These are phyloP conservation scores for Scenedesmus sp. DNA, from an alignment of 163 green algal species.

Conservation along the genomic window DNA sequence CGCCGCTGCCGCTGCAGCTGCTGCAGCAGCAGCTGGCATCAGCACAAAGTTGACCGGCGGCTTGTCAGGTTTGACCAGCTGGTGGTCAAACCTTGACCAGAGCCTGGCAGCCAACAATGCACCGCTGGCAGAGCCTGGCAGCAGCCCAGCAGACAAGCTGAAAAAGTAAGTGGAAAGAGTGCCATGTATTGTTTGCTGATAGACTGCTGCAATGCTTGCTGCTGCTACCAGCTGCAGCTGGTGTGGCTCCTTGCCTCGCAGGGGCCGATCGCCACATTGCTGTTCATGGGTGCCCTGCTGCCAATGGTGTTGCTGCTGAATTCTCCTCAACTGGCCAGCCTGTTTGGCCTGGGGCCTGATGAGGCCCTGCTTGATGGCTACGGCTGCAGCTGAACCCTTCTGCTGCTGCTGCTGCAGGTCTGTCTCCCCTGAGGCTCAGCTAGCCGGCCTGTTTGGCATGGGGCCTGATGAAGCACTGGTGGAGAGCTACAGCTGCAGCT, in stretches of 20 bases:
- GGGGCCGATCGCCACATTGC: too few species aligned
- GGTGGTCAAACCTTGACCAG: constrained; percentile 39
- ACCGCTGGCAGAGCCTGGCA: background rate
- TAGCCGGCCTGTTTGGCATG: background rate
- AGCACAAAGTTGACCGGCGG: constrained; percentile 31
- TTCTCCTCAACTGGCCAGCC: too few species aligned
- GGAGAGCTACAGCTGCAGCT: constrained; percentile 62
- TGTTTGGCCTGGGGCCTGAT: too few species aligned
- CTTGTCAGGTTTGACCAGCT: constrained; percentile 32
- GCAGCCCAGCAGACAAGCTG: constrained; percentile 32
- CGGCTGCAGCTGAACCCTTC: too few species aligned
- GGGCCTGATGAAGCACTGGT: constrained; percentile 61
- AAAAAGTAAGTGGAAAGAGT: background rate
- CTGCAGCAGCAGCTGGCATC: constrained; percentile 18
- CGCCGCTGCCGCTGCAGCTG: constrained; percentile 22
- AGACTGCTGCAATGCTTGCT: too few species aligned
- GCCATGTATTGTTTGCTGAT: too few species aligned
- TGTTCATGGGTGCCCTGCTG: background rate
- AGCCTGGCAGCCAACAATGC: constrained; percentile 43
- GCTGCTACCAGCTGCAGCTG: too few species aligned
- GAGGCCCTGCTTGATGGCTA: too few species aligned
- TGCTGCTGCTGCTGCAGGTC: background rate
- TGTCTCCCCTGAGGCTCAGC: background rate
- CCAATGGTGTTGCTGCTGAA: background rate
- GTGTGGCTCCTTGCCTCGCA: too few species aligned